A percentile compares a stretch with the other conserved stretches of the same genome.
phyloP scores from a whole-genome alignment of 768 basidiomycete genomes.

The Russula olivacea region DNA sequence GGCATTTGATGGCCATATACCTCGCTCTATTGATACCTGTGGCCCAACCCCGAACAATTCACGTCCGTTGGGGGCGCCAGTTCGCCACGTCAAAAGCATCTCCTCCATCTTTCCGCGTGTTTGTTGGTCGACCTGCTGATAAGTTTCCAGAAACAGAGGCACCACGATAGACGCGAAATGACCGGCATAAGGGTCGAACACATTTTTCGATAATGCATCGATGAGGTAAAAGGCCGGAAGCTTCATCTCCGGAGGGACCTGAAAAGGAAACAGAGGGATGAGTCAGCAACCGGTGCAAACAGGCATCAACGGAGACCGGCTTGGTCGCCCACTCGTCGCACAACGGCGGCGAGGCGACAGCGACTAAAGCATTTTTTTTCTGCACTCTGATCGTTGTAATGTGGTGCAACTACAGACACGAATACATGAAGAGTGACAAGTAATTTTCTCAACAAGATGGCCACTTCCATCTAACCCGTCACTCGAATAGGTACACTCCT shows the following conservation, averaged over 20 bases:
- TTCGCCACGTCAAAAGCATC: constrained; percentile 93
- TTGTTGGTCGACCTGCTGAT: constrained; percentile 73
- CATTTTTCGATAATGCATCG: constrained; percentile 96
- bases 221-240: constrained; percentile 91
- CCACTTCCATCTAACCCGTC: constrained; percentile 9
- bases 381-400: constrained; percentile 17
- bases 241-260: constrained; percentile 90
- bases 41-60: constrained; percentile 81
- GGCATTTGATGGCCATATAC: constrained; percentile 59
- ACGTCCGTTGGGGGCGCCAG: constrained; percentile 69
- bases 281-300: constrained; percentile 59
- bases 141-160: constrained; percentile 80
- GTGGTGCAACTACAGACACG: constrained; percentile 16
- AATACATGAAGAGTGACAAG: constrained; percentile 12
- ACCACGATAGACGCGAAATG: constrained; percentile 79
- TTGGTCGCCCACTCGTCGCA: constrained; percentile 19
- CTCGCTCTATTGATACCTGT: constrained; percentile 79
- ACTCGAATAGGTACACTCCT: background rate
- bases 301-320: constrained; percentile 24
- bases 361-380: constrained; percentile 14
- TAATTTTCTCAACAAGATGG: constrained; percentile 2
- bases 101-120: constrained; percentile 97
- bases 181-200: constrained; percentile 86
- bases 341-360: constrained; percentile 9
- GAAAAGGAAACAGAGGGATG: constrained; percentile 35